Base-by-base conservation (phyloP, 495 filamentous ascomycete genomes). In the Aspergillus sclerotiicarbonarius region DNA sequence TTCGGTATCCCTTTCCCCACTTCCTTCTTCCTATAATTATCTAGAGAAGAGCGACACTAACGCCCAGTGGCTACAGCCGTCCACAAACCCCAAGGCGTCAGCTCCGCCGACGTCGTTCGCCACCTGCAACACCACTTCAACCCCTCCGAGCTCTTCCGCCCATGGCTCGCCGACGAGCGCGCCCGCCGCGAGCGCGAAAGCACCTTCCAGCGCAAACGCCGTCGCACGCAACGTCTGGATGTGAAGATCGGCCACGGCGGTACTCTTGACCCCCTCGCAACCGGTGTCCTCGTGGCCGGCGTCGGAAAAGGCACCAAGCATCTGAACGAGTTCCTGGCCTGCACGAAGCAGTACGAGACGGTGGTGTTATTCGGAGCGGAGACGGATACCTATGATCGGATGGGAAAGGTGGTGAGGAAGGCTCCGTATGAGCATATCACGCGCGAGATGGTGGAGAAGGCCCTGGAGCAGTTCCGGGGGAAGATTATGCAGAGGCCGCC, bases 191-290 rank as follows among this genome's bases (percentile, higher is more conserved):
- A 72, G 1, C 63, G 70, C 7, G 84, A 93, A 60, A 76, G 66
- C 20, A 69, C 75, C 8, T 79, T 71, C 66, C 81, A 87, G 68
- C 78, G 77, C 29, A 76, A 77, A 41, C 81, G 82, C 19, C 74
- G 79, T 63, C 85, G 84, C 71, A 66, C 73, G 43, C 63, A 75
- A 35, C 72, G 80, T 0, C 58, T 88, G 8, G 80, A 90, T 56
- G 87, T 98, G 58, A 99, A 99, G 76, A 88, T 98, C 63, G 94
- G 94, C 18, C 94, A 99, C 75, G 94, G 95, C 33, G 94, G 94
- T 32, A 99, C 94, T 0, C 81, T 99, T 4, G 94, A 99, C 65
- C 94, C 94, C 3, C 82, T 97, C 61, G 94, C 94, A 13, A 96
- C 90, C 1, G 94, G 94, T 21, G 90, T 99, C 10, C 79, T 99